phyloP scores from a whole-genome alignment of 176 grass and related monocot genomes.

The Echinochloa phyllopogon region DNA sequence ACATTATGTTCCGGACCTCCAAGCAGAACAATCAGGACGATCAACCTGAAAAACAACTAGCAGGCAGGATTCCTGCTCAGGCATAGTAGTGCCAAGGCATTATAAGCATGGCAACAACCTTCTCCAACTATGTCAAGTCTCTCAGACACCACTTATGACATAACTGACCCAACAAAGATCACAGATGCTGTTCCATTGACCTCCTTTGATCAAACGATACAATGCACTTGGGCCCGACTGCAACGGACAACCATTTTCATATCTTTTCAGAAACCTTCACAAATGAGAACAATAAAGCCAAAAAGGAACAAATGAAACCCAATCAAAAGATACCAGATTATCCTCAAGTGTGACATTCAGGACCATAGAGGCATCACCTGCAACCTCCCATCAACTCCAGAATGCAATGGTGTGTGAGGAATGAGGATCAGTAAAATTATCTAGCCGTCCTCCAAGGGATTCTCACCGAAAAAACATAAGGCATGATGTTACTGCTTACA shows the following conservation, averaged over 20 bases:
- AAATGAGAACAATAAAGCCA: not conserved
- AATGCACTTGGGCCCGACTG: not conserved
- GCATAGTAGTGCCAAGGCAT: not conserved
- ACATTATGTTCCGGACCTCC: not conserved
- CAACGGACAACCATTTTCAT: not conserved
- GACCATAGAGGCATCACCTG: not conserved
- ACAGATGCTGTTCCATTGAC: not conserved
- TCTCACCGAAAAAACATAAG: not conserved
- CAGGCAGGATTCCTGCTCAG: not conserved
- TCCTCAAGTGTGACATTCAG: not conserved
- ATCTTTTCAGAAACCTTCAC: not conserved
- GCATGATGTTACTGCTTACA: not conserved
- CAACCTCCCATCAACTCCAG: slow-evolving; percentile 5
- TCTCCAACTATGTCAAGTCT: too few relatives aligned
- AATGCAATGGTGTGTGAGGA: not conserved
- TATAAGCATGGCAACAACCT: not conserved
- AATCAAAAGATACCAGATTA: not conserved
- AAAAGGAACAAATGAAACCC: not conserved
- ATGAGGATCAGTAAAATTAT: not conserved
- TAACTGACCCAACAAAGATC: not conserved
- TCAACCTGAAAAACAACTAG: not conserved
- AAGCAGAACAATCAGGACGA: not conserved
- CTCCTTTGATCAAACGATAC: not conserved
- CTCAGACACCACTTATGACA: too few relatives aligned
- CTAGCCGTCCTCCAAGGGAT: not conserved